Percentiles rank a stretch among this genome's conserved stretches.
phyloP scores from a whole-genome alignment of 805 yeast species.

The Candida nitratophila region DNA sequence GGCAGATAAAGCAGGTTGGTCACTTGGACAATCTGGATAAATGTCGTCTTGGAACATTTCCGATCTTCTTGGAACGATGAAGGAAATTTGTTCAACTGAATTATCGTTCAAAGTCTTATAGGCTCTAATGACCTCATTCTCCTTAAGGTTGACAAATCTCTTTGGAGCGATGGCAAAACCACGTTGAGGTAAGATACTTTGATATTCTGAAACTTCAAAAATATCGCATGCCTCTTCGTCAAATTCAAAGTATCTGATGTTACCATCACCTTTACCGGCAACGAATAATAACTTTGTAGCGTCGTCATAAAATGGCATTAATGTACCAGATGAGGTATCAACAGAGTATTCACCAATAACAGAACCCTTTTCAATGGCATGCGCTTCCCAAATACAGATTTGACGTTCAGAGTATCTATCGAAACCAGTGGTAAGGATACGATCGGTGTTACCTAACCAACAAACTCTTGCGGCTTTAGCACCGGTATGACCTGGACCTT shows the following conservation, averaged over 20 bases:
- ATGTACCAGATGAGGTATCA: conserved; percentile 88
- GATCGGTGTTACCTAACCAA: conserved; percentile 85
- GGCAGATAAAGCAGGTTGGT: conserved; percentile 69
- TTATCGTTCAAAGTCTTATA: conserved; percentile 86
- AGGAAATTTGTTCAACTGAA: conserved; percentile 83
- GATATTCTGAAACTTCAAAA: conserved; percentile 79
- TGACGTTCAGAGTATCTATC: conserved; percentile 91
- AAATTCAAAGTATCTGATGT: conserved; percentile 88
- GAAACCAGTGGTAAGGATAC: conserved; percentile 91
- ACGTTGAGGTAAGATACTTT: conserved; percentile 89
- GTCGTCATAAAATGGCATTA: conserved; percentile 87
- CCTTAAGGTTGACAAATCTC: conserved; percentile 66
- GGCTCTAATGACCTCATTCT: conserved; percentile 76
- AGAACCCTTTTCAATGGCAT: conserved; percentile 69
- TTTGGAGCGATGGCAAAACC: conserved; percentile 92
- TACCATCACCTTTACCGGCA: conserved; percentile 98
- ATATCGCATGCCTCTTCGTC: conserved; percentile 62
- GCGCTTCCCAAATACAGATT: conserved; percentile 87
- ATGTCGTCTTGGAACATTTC: conserved; percentile 91
- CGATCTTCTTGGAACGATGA: conserved; percentile 88
- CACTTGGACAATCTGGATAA: conserved; percentile 85
- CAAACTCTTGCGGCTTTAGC: conserved; percentile 84
- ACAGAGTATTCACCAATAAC: conserved; percentile 82
- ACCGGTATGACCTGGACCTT: conserved; percentile 87
- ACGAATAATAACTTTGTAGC: conserved; percentile 73